Base-by-base conservation (phyloP, 106 monocot genomes). In the Posidonia australis region DNA sequence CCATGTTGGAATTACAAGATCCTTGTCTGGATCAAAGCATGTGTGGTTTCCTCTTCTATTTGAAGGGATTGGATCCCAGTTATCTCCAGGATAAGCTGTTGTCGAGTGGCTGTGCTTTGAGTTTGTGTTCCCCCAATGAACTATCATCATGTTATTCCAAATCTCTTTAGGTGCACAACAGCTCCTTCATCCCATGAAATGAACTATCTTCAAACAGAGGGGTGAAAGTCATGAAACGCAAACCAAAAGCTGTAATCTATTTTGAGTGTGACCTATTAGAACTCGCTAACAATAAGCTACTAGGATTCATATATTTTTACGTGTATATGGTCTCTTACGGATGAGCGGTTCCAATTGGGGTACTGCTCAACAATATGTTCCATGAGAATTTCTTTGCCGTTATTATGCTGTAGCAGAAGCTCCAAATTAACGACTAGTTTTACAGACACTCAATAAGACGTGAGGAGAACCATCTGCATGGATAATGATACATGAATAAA, bases 161-260 rank as follows among this genome's bases (percentile, higher is more conserved):
- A 96, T 96, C 70, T 90, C 90, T 68, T 78, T 90, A 27, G 94
- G 86, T 67, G 94, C 90, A 84, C 77, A 90, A 71, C 94, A 96
- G 90, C 90, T 61, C 94, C 94, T 87, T 96, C 94, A 77, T 96
- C 94, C 90, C 87, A 96, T 63, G 90, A 74, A 70, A 96, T 90
- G 48, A 90, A 87, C 94, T 96, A 70, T n/a, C n/a, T n/a, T n/a
- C n/a, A n/a, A n/a, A n/a, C n/a, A 36, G 51, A 47, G n/a, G 74
- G 25, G 29, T 5, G 60, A 16, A 61, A 32, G 17, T 55, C 55
- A 55, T 19, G 55, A 16, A 63, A 63, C n/a, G 9, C 12, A 63
- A 5, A 10, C 9, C n/a, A 43, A 44, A 67, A 20, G n/a, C 10
- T 1, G 46, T 46, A 10, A 46, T 46, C 17, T 46, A 13, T 46